Evolutionary conservation across 2,329 filamentous ascomycete species (phyloP), one percentile per base, ranked within the genome.

Genomic region (Monilinia fructigena): DNA sequence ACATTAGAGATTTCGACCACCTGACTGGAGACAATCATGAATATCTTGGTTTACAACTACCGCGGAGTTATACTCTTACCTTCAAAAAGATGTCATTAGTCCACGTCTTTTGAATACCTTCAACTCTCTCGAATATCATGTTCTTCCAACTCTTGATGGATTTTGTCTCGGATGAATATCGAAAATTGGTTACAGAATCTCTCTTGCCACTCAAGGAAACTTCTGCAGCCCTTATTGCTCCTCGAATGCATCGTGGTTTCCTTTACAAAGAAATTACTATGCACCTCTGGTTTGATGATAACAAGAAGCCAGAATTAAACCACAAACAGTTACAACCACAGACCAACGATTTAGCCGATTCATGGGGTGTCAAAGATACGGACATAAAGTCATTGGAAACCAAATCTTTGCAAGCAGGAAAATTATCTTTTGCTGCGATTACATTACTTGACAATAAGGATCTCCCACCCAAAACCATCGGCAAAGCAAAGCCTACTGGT

Each of bases 41-140:
- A 74, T 93, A 97, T 75, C 86, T 97, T 69, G 93, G 93, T n/a
- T 86, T 96, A 67, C 90, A 93, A 68, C 82, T 99, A 6, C 93
- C 0, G 88, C 93, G 52, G 95, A 99, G 78, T 82, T 98, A 23
- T 93, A 94, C 76, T 90, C 92, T 77, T 98, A 98, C 77, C 83
- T 97, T 60, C 93, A 92, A 67, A 88, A 86, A 62, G 95, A 92
- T 45, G 80, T 97, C 54, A 86, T 98, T 70, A 87, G 91, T 38
- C 83, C 92, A 31, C 87, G 91, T 58, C 82, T 97, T 48, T 84
- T 96, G 16, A 91, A 90, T 76, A 94, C 89, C 84, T 86, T 97
- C 72, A 90, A 91, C 5, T 89, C 92, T 64, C 87, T 89, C 70
- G 88, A 94, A 76, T 85, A 96, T 66, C 79, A 90, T 40, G 85